phyloP scores from a whole-genome alignment of 2,329 filamentous ascomycete genomes.

The Tothia fuscella region DNA sequence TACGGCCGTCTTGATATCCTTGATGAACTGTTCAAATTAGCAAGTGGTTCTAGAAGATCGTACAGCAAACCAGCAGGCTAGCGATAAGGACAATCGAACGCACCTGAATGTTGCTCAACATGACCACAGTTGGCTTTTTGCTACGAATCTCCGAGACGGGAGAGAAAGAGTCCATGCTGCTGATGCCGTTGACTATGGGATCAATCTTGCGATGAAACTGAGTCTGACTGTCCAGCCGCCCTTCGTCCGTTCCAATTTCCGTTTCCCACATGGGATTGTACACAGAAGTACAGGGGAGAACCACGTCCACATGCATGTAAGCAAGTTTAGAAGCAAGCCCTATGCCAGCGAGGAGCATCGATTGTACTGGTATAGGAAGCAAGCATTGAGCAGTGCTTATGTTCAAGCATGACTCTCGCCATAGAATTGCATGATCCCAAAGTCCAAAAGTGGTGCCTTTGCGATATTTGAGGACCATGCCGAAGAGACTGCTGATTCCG shows the following conservation, averaged over 20 bases:
- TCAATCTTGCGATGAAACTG: conserved; percentile 44
- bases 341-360: conserved; percentile 15
- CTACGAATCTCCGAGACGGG: conserved; percentile 43
- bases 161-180: conserved; percentile 45
- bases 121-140: conserved; percentile 43
- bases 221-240: conserved; percentile 38
- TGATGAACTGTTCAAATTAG: too few species aligned
- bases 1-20: conserved; percentile 49
- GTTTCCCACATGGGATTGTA: conserved; percentile 49
- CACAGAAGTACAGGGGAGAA: conserved; percentile 45
- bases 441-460: conserved; percentile 42
- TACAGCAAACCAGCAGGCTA: background rate
- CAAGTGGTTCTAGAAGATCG: too few species aligned
- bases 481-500: conserved; percentile 42
- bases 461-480: conserved; percentile 44
- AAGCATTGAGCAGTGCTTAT: conserved; percentile 13
- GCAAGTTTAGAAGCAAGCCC: conserved; percentile 16
- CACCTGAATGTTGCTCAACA: conserved; percentile 41
- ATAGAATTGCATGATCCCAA: conserved; percentile 47
- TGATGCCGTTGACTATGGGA: conserved; percentile 48
- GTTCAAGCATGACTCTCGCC: conserved; percentile 32
- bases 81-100: background rate
- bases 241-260: conserved; percentile 44
- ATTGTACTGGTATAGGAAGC: conserved; percentile 14
- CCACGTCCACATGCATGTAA: conserved; percentile 38